Evolutionary conservation across 2,329 filamentous ascomycete species (phyloP).

Genomic region (Rhynchosporium secalis): DNA sequence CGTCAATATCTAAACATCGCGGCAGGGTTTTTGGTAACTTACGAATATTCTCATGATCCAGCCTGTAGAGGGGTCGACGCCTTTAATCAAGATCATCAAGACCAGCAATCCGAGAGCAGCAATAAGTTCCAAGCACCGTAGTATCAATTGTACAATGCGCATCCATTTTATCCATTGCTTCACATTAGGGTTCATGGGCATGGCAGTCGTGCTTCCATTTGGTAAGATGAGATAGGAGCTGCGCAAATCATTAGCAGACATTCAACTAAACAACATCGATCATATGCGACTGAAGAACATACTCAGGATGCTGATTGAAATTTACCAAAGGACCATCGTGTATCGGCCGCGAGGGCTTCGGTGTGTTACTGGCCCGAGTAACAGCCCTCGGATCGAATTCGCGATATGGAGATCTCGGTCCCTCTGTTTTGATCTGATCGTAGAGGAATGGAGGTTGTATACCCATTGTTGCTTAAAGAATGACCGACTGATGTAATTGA

Average conservation of each 20-base stretch:
- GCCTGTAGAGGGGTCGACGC: conserved; percentile 61
- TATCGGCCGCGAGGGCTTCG: conserved; percentile 62
- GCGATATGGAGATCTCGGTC: conserved; percentile 51
- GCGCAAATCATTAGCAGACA: conserved; percentile 19
- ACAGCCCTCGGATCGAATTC: conserved; percentile 86
- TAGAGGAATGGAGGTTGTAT: conserved; percentile 73
- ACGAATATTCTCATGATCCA: conserved; percentile 80
- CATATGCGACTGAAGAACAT: conserved; percentile 41
- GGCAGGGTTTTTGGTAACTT: conserved; percentile 41
- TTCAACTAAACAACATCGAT: background rate
- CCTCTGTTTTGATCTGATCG: conserved; percentile 50
- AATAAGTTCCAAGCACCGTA: conserved; percentile 67
- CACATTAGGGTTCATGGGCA: conserved; percentile 66
- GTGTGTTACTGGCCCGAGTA: conserved; percentile 66
- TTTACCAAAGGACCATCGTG: conserved; percentile 74
- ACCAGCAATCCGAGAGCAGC: conserved; percentile 71
- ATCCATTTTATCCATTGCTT: conserved; percentile 71
- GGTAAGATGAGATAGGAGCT: conserved; percentile 62
- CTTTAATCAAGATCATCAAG: conserved; percentile 74
- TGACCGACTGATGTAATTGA: conserved; percentile 11
- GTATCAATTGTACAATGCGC: conserved; percentile 65
- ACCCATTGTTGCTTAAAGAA: conserved; percentile 47
- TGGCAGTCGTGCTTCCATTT: conserved; percentile 60
- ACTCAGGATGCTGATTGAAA: conserved; percentile 88
- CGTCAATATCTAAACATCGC: conserved; percentile 27